A percentile compares a stretch with the other conserved stretches of the same genome.
These are phyloP conservation scores for Rhizophora apiculata DNA, from an alignment of 345 rosid species.

Conservation along the genomic window DNA sequence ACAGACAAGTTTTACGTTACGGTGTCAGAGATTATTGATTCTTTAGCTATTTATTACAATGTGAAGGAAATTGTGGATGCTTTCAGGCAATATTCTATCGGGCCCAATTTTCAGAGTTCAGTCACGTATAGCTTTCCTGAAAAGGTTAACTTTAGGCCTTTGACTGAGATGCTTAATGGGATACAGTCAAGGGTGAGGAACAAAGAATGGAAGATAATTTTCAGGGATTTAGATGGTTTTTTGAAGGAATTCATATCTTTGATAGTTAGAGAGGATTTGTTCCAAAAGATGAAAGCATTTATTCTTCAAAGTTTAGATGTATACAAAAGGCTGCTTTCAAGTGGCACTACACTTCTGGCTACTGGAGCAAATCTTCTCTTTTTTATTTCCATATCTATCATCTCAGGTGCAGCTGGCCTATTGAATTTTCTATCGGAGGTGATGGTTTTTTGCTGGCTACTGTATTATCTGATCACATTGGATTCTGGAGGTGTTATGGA, in stretches of 20 bases:
- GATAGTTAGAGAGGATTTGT: conserved; percentile 1
- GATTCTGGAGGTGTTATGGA: conserved; percentile 14
- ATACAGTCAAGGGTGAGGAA: background rate
- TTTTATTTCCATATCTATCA: background rate
- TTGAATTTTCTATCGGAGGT: background rate
- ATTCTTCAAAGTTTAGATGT: background rate
- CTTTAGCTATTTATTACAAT: conserved; percentile 14
- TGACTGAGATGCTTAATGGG: conserved; percentile 6
- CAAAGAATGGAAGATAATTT: conserved; percentile 7
- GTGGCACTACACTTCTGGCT: background rate
- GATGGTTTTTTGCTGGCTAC: conserved; percentile 10
- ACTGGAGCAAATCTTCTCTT: background rate
- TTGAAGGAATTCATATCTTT: conserved; percentile 7
- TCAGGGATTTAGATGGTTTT: conserved; percentile 3
- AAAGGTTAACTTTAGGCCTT: background rate
- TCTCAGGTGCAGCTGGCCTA: conserved; percentile 9
- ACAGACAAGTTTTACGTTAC: conserved; percentile 10
- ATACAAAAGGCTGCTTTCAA: background rate
- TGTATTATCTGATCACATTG: conserved; percentile 12
- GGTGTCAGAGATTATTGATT: conserved; percentile 6
- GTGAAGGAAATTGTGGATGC: conserved; percentile 10
- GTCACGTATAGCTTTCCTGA: background rate
- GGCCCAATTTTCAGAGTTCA: background rate
- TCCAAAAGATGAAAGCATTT: conserved; percentile 1
- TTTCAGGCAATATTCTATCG: conserved; percentile 6